Evolutionary conservation across 2,329 filamentous ascomycete genomes (phyloP).

Genomic region (Cryphonectria parasitica): DNA sequence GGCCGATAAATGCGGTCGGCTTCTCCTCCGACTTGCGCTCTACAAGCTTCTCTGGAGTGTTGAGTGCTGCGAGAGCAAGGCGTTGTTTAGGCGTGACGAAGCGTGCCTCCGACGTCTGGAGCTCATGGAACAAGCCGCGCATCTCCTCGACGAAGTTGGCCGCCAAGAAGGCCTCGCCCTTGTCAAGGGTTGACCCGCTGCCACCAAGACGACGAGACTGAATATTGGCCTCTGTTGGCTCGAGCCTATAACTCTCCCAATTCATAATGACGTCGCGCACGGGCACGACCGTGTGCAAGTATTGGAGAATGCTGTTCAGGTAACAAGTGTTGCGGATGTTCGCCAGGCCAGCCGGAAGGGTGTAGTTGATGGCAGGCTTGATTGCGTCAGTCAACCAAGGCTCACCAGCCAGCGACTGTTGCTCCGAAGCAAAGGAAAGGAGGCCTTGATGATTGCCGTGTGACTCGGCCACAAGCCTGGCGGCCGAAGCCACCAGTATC

Average conservation of each 20-base stretch:
- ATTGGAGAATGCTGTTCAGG: constrained; percentile 93
- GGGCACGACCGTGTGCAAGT: constrained; percentile 86
- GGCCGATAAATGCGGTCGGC: constrained; percentile 27
- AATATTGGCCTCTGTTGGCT: constrained; percentile 66
- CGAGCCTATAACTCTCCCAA: constrained; percentile 72
- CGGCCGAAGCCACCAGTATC: constrained; percentile 22
- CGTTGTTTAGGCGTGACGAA: constrained; percentile 74
- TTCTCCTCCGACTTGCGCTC: constrained; percentile 26
- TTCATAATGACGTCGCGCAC: constrained; percentile 80
- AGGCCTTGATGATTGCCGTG: constrained; percentile 19
- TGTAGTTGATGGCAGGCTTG: constrained; percentile 39
- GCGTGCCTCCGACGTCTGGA: constrained; percentile 65
- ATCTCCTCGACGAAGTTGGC: constrained; percentile 74
- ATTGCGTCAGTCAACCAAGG: constrained; percentile 15
- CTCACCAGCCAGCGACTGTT: constrained; percentile 19
- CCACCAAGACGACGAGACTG: constrained; percentile 75
- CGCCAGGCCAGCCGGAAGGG: constrained; percentile 80
- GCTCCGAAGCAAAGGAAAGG: constrained; percentile 10
- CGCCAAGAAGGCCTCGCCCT: constrained; percentile 44
- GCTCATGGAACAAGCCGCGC: constrained; percentile 68
- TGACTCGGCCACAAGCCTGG: constrained; percentile 12
- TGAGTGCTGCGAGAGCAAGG: constrained; percentile 78
- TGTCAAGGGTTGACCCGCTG: constrained; percentile 51
- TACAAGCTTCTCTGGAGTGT: constrained; percentile 37
- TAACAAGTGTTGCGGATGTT: constrained; percentile 99